Conservation (phyloP, 73 alveolate genomes). For the Diophrys sp. region DNA sequence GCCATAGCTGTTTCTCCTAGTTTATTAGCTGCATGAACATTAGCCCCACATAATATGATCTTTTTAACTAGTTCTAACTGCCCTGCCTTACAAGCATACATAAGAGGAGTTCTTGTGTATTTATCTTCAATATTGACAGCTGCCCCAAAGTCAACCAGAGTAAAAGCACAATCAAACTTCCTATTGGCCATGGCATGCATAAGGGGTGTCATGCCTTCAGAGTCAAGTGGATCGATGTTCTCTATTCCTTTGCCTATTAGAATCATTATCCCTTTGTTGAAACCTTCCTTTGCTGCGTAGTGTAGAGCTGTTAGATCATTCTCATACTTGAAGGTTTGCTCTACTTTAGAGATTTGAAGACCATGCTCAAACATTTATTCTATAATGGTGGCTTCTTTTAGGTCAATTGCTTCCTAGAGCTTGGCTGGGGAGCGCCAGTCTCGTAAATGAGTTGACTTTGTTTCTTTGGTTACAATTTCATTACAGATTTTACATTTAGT, state of each 20-base stretch:
- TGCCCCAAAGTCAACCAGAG: constrained; percentile 44
- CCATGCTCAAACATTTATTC: not conserved
- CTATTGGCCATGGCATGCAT: constrained; percentile 36
- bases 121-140: constrained; percentile 29
- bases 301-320: constrained; percentile 21
- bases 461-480: not conserved
- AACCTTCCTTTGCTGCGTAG: constrained; percentile 35
- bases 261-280: constrained; percentile 16
- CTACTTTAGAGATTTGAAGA: not conserved
- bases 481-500: not conserved
- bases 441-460: not conserved
- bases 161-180: constrained; percentile 21
- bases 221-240: constrained; percentile 45
- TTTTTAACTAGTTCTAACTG: constrained; percentile 32
- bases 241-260: constrained; percentile 49
- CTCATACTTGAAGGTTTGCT: not conserved
- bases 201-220: constrained; percentile 31
- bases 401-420: not conserved
- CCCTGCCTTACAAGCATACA: constrained; percentile 53
- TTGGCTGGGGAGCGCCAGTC: not conserved
- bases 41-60: constrained; percentile 23
- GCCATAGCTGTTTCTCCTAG: constrained; percentile 17
- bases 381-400: not conserved
- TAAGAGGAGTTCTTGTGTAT: constrained; percentile 32
- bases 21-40: constrained; percentile 25